Percentiles rank a stretch among this genome's conserved stretches.
Evolutionary conservation across 176 grass and related monocot genomes (phyloP).

Genomic region (Carex scoparia): DNA sequence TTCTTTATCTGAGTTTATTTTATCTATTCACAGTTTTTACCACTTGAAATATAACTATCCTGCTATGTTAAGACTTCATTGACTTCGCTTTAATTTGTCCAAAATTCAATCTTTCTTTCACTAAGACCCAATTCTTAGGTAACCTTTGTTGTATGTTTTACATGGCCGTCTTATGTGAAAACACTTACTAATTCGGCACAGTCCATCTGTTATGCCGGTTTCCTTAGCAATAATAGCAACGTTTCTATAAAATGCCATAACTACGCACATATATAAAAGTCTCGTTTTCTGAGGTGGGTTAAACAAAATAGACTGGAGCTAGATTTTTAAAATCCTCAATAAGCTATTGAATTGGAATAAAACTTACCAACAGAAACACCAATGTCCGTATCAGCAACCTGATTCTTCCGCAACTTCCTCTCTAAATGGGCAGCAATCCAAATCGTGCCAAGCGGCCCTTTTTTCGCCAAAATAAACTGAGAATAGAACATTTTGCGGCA

Average conservation of each 20-base stretch:
- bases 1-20: neutral
- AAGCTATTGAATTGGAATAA: neutral
- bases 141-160: neutral
- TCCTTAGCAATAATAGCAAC: neutral
- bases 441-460: constrained; percentile 96
- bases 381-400: constrained; percentile 96
- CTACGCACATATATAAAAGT: neutral
- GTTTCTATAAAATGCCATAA: neutral
- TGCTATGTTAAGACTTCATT: neutral
- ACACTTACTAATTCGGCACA: neutral
- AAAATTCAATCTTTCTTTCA: neutral
- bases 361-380: constrained; percentile 96
- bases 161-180: neutral
- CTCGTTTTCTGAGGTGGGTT: neutral
- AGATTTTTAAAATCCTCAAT: neutral
- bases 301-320: neutral
- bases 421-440: constrained; percentile 99
- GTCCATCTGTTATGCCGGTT: neutral
- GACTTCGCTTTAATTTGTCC: neutral
- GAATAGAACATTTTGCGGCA: constrained; percentile 89
- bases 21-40: constrained; percentile 1
- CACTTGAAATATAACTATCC: neutral
- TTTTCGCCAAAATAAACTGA: constrained; percentile 99
- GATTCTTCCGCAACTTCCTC: constrained; percentile 95
- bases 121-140: neutral